phyloP scores from a whole-genome alignment of 1,284 basidiomycete genomes.

The Phellopilus nigrolimitatus region DNA sequence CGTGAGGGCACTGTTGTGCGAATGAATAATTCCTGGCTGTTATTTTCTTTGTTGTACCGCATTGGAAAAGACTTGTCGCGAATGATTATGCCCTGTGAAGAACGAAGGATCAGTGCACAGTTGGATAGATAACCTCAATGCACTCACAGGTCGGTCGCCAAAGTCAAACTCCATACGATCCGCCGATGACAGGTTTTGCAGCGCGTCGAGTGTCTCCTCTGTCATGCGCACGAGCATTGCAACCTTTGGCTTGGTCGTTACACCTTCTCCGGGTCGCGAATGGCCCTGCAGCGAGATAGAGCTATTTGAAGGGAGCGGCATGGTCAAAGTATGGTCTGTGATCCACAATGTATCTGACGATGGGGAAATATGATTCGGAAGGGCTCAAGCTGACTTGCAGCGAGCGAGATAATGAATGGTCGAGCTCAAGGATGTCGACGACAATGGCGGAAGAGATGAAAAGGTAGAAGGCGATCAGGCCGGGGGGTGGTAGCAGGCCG shows the following conservation, averaged over 20 bases:
- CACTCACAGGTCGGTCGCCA: conserved; percentile 49
- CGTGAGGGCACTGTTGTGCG: conserved; percentile 51
- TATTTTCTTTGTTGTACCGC: conserved; percentile 44
- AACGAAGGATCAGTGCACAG: conserved; percentile 5
- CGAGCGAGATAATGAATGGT: neutral
- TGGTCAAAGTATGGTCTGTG: conserved; percentile 26
- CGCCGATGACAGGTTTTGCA: conserved; percentile 44
- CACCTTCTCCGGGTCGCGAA: conserved; percentile 45
- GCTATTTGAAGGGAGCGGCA: conserved; percentile 57
- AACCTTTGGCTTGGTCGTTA: conserved; percentile 57
- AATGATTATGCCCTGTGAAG: conserved; percentile 56
- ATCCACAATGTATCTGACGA: neutral
- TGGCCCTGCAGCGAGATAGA: conserved; percentile 54
- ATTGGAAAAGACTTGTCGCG: conserved; percentile 59
- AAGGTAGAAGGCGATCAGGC: neutral
- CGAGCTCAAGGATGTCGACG: neutral
- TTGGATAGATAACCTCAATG: neutral
- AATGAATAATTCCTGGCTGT: conserved; percentile 66
- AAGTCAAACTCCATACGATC: conserved; percentile 56
- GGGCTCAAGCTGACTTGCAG: conserved; percentile 6
- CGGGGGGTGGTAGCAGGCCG: neutral
- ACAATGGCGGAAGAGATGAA: neutral
- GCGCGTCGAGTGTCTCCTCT: conserved; percentile 59
- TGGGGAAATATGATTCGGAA: neutral
- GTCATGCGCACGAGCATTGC: conserved; percentile 72